phyloP scores from a whole-genome alignment of 805 yeast genomes.

The Zygotorulaspora florentina region DNA sequence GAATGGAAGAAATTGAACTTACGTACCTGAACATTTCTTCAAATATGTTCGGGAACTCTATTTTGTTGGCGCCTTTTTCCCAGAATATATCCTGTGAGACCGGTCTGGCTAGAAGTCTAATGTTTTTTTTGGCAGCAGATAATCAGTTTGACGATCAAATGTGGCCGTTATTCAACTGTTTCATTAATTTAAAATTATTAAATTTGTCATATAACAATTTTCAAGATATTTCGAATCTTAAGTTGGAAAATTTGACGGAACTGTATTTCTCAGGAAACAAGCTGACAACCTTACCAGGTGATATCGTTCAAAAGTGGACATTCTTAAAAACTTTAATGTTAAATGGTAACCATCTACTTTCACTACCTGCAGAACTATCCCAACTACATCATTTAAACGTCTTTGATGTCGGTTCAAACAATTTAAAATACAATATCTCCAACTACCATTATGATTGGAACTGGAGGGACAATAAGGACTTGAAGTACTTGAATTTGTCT shows the following conservation, averaged over 20 bases:
- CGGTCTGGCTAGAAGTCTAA: conserved; percentile 47
- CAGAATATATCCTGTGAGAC: conserved; percentile 40
- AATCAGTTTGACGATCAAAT: conserved; percentile 77
- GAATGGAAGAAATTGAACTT: conserved; percentile 62
- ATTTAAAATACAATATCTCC: conserved; percentile 83
- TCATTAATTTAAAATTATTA: conserved; percentile 54
- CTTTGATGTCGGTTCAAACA: conserved; percentile 88
- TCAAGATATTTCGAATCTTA: conserved; percentile 75
- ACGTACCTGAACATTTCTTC: conserved; percentile 66
- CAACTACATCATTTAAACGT: conserved; percentile 58
- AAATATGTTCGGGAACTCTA: conserved; percentile 49
- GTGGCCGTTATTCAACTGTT: conserved; percentile 60
- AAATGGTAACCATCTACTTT: conserved; percentile 79
- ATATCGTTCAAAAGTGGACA: conserved; percentile 63
- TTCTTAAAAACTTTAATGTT: conserved; percentile 58
- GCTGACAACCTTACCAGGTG: conserved; percentile 74
- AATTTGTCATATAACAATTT: conserved; percentile 83
- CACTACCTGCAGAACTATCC: conserved; percentile 85
- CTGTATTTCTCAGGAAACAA: conserved; percentile 82
- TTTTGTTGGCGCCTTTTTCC: conserved; percentile 35
- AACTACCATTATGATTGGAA: conserved; percentile 98
- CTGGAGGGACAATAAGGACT: conserved; percentile 79
- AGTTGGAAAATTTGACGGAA: conserved; percentile 53
- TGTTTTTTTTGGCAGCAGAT: conserved; percentile 66
- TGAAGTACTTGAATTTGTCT: conserved; percentile 80